Evolutionary conservation across 2,329 filamentous ascomycete genomes (phyloP).

Genomic region (Ambrosiella cleistominuta): DNA sequence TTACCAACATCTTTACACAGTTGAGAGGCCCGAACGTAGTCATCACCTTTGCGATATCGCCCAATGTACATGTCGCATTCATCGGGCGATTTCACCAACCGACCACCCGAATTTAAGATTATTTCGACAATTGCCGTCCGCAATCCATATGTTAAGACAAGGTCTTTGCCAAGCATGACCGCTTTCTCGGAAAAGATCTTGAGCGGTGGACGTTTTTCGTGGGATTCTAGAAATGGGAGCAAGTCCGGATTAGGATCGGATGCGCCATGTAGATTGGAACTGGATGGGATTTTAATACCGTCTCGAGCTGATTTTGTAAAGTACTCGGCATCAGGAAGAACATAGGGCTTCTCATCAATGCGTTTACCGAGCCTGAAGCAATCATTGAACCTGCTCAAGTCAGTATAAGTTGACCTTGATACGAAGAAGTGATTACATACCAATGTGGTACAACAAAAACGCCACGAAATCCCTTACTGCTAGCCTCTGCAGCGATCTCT

Average conservation of each 20-base stretch:
- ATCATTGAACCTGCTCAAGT: slow-evolving; percentile 66
- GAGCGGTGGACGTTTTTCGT: slow-evolving; percentile 32
- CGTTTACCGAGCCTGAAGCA: slow-evolving; percentile 83
- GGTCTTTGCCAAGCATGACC: slow-evolving; percentile 61
- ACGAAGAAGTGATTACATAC: slow-evolving; percentile 26
- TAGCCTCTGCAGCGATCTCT: slow-evolving; percentile 47
- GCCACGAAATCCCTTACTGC: slow-evolving; percentile 47
- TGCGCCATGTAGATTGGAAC: slow-evolving; percentile 49
- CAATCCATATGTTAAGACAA: slow-evolving; percentile 52
- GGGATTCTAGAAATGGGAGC: slow-evolving; percentile 26
- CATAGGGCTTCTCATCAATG: slow-evolving; percentile 76
- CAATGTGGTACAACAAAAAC: slow-evolving; percentile 89
- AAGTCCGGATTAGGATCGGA: slow-evolving; percentile 32
- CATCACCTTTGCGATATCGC: slow-evolving; percentile 62
- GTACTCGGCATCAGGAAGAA: slow-evolving; percentile 71
- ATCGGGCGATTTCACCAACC: slow-evolving; percentile 44
- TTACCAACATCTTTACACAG: slow-evolving; percentile 74
- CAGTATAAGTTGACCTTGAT: neutral
- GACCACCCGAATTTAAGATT: slow-evolving; percentile 53
- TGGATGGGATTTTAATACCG: slow-evolving; percentile 36
- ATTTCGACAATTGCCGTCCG: slow-evolving; percentile 50
- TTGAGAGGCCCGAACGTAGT: slow-evolving; percentile 63
- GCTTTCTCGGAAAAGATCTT: slow-evolving; percentile 61
- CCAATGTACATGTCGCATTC: slow-evolving; percentile 73
- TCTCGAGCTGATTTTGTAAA: slow-evolving; percentile 42